A percentile compares a stretch with the other conserved stretches of the same genome.
phyloP scores from a whole-genome alignment of 2,329 filamentous ascomycete genomes.

The Colletotrichum tanaceti region DNA sequence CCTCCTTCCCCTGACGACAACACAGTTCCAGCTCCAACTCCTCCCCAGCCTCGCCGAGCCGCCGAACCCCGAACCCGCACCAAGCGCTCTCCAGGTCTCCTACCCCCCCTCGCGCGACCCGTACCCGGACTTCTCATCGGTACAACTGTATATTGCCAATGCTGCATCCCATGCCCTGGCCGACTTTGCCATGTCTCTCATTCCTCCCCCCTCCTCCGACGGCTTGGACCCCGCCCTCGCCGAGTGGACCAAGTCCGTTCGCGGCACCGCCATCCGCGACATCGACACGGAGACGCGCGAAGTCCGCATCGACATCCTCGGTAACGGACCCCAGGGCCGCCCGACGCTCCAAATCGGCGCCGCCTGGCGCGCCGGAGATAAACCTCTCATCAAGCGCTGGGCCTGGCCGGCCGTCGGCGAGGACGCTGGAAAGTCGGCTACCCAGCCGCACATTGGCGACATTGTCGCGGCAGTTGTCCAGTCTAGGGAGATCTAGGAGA shows the following conservation, averaged over 20 bases:
- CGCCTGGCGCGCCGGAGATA: conserved; percentile 37
- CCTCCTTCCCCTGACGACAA: conserved; percentile 57
- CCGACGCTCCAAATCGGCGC: conserved; percentile 44
- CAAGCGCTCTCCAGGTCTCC: conserved; percentile 50
- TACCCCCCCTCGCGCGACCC: conserved; percentile 59
- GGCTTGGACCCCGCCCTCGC: conserved; percentile 17
- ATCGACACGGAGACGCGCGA: conserved; percentile 45
- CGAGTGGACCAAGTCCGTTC: conserved; percentile 48
- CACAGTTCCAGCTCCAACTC: conserved; percentile 56
- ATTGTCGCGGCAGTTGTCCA: conserved; percentile 35
- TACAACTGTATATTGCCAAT: conserved; percentile 59
- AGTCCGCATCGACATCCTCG: conserved; percentile 50
- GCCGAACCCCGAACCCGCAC: conserved; percentile 42
- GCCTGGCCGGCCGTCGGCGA: conserved; percentile 45
- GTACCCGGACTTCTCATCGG: conserved; percentile 58
- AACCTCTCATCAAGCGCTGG: conserved; percentile 45
- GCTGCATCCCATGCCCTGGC: conserved; percentile 56
- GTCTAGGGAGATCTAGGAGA: conserved; percentile 33
- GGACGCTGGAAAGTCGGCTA: background rate
- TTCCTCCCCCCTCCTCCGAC: conserved; percentile 14
- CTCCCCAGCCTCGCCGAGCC: conserved; percentile 48
- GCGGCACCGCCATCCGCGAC: conserved; percentile 50
- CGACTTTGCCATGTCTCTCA: conserved; percentile 48
- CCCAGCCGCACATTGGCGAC: conserved; percentile 15
- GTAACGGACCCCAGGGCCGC: conserved; percentile 37